Evolutionary conservation across 495 filamentous ascomycete species (phyloP).

Genomic region (Apodospora peruviana): DNA sequence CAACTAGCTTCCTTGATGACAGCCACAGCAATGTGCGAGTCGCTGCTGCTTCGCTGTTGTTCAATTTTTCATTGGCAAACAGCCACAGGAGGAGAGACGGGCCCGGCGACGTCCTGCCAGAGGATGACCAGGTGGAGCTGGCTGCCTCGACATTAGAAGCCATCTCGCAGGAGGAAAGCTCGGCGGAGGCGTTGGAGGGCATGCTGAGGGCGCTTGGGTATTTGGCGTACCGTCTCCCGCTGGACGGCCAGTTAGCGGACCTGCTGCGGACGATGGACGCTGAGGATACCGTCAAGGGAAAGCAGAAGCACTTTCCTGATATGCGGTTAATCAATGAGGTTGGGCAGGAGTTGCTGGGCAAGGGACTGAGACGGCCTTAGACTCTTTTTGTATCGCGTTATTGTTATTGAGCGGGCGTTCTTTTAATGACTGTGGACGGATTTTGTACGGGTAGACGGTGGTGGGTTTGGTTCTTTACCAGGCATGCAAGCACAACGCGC

Average conservation of each 20-base stretch:
- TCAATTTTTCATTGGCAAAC: conserved; percentile 71
- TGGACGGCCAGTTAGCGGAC: conserved; percentile 67
- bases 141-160: conserved; percentile 73
- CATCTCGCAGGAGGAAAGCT: conserved; percentile 59
- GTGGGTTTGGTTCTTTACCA: not conserved
- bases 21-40: conserved; percentile 55
- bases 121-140: conserved; percentile 71
- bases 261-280: conserved; percentile 70
- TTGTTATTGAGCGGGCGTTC: no score
- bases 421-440: not conserved
- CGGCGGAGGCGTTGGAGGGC: conserved; percentile 64
- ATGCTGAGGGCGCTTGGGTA: conserved; percentile 68
- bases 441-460: no score
- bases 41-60: conserved; percentile 74
- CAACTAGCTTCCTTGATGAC: conserved; percentile 50
- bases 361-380: conserved; percentile 25
- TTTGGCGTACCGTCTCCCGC: conserved; percentile 62
- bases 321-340: conserved; percentile 59
- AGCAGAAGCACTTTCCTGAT: conserved; percentile 46
- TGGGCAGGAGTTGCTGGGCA: conserved; percentile 36
- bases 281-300: conserved; percentile 48
- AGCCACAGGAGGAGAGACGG: conserved; percentile 56
- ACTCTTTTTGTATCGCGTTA: no score
- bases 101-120: conserved; percentile 53
- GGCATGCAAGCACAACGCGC: not conserved